Conservation (phyloP, 169 alveolate species). For the Cryptosporidium parvum region DNA sequence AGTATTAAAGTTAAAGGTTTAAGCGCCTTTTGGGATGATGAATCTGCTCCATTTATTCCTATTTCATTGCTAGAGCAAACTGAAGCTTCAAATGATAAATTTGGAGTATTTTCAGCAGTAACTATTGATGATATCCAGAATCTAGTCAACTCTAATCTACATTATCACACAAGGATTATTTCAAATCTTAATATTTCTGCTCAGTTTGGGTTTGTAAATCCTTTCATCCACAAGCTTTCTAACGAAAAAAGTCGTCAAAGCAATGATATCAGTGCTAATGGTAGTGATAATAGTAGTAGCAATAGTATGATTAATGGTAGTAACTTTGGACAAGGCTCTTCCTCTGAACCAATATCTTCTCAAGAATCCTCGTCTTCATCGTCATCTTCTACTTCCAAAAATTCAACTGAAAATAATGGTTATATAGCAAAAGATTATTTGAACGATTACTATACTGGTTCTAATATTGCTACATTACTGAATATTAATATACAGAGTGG, state of each 20-base stretch:
- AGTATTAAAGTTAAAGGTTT: constrained; percentile 34
- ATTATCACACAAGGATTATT: constrained; percentile 45
- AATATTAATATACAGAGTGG: constrained; percentile 59
- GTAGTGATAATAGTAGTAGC: no score
- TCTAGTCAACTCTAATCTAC: constrained; percentile 43
- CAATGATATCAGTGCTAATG: no score
- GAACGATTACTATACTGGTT: constrained; percentile 24
- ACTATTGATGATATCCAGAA: constrained; percentile 72
- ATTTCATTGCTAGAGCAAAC: constrained; percentile 66
- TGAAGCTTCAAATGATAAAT: constrained; percentile 50
- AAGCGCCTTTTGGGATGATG: constrained; percentile 71
- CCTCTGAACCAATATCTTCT: constrained; percentile 1
- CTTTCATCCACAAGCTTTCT: constrained; percentile 2
- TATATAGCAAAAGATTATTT: background rate
- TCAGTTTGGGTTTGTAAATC: constrained; percentile 73
- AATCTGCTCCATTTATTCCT: constrained; percentile 74
- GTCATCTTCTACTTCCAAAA: background rate
- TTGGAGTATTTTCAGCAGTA: constrained; percentile 72
- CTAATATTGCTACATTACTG: constrained; percentile 56
- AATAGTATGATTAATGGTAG: no score
- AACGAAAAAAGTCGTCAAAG: background rate
- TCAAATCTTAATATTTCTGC: constrained; percentile 56
- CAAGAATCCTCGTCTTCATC: background rate
- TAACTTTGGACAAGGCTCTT: background rate
- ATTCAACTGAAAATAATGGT: background rate